phyloP scores from a whole-genome alignment of 225 moss, liverwort and hornwort genomes.

The Polytrichum formosum region DNA sequence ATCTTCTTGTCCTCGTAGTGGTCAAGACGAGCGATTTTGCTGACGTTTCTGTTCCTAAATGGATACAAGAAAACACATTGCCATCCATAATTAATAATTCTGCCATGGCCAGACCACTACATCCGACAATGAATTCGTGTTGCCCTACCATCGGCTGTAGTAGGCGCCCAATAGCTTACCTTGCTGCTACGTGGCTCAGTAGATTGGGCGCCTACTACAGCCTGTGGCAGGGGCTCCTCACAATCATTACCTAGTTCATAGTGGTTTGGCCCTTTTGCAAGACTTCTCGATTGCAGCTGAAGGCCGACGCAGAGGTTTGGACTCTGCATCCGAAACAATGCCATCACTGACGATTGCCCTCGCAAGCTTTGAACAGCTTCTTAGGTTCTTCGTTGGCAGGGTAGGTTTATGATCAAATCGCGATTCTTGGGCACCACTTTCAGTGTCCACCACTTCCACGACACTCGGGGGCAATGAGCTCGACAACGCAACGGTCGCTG shows the following conservation, averaged over 20 bases:
- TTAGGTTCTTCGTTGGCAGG: slow-evolving; percentile 30
- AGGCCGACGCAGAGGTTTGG: slow-evolving; percentile 48
- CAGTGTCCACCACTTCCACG: slow-evolving; percentile 37
- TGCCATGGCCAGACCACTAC: no score
- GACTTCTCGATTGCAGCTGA: slow-evolving; percentile 43
- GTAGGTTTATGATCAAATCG: slow-evolving; percentile 43
- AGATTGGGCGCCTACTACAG: no score
- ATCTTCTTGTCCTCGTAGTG: no score
- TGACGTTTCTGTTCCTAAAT: no score
- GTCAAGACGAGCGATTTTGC: no score
- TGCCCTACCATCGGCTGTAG: no score
- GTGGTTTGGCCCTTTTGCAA: slow-evolving; percentile 57
- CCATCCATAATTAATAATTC: no score
- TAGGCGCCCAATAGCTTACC: no score
- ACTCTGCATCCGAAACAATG: slow-evolving; percentile 58
- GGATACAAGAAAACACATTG: no score
- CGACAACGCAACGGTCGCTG: slow-evolving; percentile 52
- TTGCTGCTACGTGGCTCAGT: no score
- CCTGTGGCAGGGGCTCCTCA: no score
- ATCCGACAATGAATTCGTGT: no score
- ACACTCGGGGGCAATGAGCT: slow-evolving; percentile 41
- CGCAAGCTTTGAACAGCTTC: slow-evolving; percentile 52
- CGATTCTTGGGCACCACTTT: slow-evolving; percentile 41
- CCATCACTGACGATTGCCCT: slow-evolving; percentile 46
- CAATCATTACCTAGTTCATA: slow-evolving; percentile 13